These are phyloP conservation scores for Coffea humblotiana DNA, from an alignment of 305 asterid species.

Conservation along the genomic window DNA sequence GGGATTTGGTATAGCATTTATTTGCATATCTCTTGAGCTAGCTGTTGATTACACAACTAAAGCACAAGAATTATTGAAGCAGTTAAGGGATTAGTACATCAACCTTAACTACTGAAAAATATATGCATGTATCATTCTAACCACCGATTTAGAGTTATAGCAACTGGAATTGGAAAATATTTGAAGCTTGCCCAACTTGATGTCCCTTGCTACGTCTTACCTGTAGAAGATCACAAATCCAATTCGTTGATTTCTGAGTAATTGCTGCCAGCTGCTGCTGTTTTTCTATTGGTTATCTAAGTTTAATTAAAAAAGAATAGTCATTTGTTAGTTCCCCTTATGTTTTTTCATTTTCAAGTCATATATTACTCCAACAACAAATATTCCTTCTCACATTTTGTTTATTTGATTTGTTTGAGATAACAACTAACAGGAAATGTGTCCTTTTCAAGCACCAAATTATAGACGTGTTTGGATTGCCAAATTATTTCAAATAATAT, in stretches of 20 bases:
- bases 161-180: neutral
- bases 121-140: neutral
- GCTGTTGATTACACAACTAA: slow-evolving; percentile 6
- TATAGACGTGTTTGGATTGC: too few relatives aligned
- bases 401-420: neutral
- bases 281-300: neutral
- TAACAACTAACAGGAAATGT: neutral
- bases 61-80: slow-evolving; percentile 27
- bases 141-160: neutral
- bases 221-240: neutral
- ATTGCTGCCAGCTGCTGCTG: neutral
- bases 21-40: slow-evolving; percentile 15
- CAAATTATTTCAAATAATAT: too few relatives aligned
- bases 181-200: neutral
- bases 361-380: too few relatives aligned
- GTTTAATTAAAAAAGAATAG: too few relatives aligned
- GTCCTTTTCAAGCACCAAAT: neutral
- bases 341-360: too few relatives aligned
- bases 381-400: too few relatives aligned
- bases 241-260: neutral
- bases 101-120: neutral
- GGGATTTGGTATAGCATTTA: slow-evolving; percentile 29
- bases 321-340: too few relatives aligned
- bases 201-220: neutral
- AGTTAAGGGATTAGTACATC: slow-evolving; percentile 15